Evolutionary conservation across 2,329 filamentous ascomycete species (phyloP).

Genomic region (Colletotrichum camelliae): DNA sequence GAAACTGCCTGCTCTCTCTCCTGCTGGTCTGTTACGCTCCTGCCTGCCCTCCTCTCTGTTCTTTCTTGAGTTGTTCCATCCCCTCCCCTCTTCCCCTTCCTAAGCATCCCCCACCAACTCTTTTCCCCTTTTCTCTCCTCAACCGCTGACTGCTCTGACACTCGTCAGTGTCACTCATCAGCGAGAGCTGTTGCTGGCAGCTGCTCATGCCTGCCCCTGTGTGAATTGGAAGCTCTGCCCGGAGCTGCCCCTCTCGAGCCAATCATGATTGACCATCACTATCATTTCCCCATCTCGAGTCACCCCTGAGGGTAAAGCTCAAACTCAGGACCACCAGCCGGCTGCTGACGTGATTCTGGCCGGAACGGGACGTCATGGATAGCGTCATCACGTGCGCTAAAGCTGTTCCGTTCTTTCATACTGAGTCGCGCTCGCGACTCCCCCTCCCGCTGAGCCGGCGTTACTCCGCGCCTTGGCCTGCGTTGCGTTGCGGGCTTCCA

Average conservation of each 20-base stretch:
- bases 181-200: background rate
- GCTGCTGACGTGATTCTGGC: conserved; percentile 12
- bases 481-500: background rate
- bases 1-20: background rate
- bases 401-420: background rate
- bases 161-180: background rate
- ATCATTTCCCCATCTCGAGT: background rate
- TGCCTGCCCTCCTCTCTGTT: background rate
- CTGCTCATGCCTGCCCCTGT: conserved; percentile 1
- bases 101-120: background rate
- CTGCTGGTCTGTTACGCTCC: background rate
- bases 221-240: background rate
- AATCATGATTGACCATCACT: background rate
- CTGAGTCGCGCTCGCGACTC: background rate
- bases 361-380: conserved; percentile 11
- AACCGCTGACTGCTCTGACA: background rate
- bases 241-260: background rate
- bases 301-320: background rate
- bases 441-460: background rate
- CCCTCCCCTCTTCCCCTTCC: background rate
- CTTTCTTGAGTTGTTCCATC: background rate
- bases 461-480: background rate
- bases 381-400: conserved; percentile 21
- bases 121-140: background rate
- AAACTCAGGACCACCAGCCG: background rate